Base-by-base conservation (phyloP, 2,329 filamentous ascomycete species). In the Penicillium griseofulvum region DNA sequence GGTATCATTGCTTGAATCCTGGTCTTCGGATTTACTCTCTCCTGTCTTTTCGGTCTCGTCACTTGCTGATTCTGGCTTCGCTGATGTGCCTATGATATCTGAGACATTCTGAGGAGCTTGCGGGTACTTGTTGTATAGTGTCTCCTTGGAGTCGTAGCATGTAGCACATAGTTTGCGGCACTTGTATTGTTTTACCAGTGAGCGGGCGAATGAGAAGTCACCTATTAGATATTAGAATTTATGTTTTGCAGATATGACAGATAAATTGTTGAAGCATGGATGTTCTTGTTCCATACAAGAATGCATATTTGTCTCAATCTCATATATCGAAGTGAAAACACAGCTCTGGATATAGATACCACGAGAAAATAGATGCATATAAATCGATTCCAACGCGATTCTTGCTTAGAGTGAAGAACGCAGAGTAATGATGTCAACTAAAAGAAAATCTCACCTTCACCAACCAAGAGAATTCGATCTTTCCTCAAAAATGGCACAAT, bases 41-140 rank as follows among this genome's bases (percentile, higher is more conserved):
- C 54, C 41, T 39, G 14, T 17, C 47, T 44, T 38, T 31, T 34
- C 34, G 24, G 37, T n/a, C 33, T 50, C 33, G 19, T 26, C 45
- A 39, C 29, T 17, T 38, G 26, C 26, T 52, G 47, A n/a, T n/a
- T 46, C 49, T 36, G 49, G 41, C 58, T 68, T 57, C 14, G 55
- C 42, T 31, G 56, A 44, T 43, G 61, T 52, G 26, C 44, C 39
- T 3, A 71, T 54, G 12, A 77, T 69, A 4, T 79, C 74, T 58
- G 78, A 74, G 57, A 87, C 81, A 66, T 88, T 84, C 55, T 78
- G 79, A 49, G 78, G 75, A 1, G 81, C 87, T 62, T 90, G 85
- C 0, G 90, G 90, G 65, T 93, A 92, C 74, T 96, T 96, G 57
- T 76, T 78, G 11, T 78, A 73, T 1, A 97, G 79, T 49, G 63